phyloP scores from a whole-genome alignment of 345 rosid genomes.

The Salix purpurea region DNA sequence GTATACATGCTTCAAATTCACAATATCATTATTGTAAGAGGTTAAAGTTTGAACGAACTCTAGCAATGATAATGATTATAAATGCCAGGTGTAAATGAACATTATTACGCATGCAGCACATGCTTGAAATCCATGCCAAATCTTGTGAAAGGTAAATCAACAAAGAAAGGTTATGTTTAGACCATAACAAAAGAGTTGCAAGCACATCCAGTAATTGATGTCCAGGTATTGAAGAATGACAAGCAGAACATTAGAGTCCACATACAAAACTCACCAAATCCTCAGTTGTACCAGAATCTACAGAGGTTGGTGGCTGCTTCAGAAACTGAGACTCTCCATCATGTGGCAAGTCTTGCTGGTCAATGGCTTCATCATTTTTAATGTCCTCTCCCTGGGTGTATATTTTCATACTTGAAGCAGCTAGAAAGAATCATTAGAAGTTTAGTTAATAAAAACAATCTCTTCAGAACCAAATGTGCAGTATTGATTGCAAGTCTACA shows the following conservation, averaged over 20 bases:
- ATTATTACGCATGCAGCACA: background rate
- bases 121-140: slow-evolving; percentile 2
- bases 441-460: slow-evolving; percentile 2
- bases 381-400: slow-evolving; percentile 2
- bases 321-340: slow-evolving; percentile 27
- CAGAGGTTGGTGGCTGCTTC: slow-evolving; percentile 18
- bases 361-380: slow-evolving; percentile 15
- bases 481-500: background rate
- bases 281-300: slow-evolving; percentile 22
- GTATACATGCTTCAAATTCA: background rate
- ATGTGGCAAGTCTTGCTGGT: slow-evolving; percentile 9
- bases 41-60: no score
- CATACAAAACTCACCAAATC: slow-evolving; percentile 24
- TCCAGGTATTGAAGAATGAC: background rate
- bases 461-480: background rate
- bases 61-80: no score
- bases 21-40: background rate
- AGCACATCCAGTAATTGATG: background rate
- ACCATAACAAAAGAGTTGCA: background rate
- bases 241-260: background rate
- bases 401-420: slow-evolving; percentile 19
- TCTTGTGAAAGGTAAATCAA: background rate
- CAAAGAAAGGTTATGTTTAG: background rate
- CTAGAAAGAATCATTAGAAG: slow-evolving; percentile 15
- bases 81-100: no score